These are phyloP conservation scores for Erythrophleum ivorense DNA, from an alignment of 331 rosid species.

Conservation along the genomic window DNA sequence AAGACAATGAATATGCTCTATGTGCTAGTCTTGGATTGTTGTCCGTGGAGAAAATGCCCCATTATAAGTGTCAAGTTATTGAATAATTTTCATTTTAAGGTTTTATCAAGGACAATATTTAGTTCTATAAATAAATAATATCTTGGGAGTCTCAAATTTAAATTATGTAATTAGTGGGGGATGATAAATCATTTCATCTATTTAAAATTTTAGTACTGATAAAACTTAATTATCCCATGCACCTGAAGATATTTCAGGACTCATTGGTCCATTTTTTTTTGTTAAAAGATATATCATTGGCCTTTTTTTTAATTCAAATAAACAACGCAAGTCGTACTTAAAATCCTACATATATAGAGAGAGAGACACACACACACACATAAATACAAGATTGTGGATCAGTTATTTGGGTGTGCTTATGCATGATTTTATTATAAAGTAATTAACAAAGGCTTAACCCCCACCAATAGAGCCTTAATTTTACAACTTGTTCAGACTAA, in stretches of 20 bases:
- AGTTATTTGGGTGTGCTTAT: constrained; percentile 26
- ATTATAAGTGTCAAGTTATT: not conserved
- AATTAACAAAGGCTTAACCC: constrained; percentile 26
- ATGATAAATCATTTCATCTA: not conserved
- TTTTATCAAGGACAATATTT: not conserved
- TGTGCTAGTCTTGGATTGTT: constrained; percentile 1
- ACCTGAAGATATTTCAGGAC: constrained; percentile 37
- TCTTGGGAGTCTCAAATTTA: not conserved
- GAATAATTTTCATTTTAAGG: not conserved
- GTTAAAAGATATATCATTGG: constrained; percentile 27
- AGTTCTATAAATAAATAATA: not conserved
- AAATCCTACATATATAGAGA: not conserved
- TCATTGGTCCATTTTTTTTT: not conserved
- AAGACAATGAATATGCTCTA: not conserved
- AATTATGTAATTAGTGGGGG: not conserved
- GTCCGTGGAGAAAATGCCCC: not conserved
- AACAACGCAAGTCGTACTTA: constrained; percentile 38
- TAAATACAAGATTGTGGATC: not conserved
- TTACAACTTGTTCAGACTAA: constrained; percentile 48
- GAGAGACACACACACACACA: no score
- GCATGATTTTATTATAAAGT: constrained; percentile 36
- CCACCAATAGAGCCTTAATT: constrained; percentile 6
- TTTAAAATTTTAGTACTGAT: not conserved
- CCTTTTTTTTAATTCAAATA: not conserved
- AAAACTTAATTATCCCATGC: not conserved